Conservation (phyloP, 2,329 filamentous ascomycete species). For the Lachnellula arida region DNA sequence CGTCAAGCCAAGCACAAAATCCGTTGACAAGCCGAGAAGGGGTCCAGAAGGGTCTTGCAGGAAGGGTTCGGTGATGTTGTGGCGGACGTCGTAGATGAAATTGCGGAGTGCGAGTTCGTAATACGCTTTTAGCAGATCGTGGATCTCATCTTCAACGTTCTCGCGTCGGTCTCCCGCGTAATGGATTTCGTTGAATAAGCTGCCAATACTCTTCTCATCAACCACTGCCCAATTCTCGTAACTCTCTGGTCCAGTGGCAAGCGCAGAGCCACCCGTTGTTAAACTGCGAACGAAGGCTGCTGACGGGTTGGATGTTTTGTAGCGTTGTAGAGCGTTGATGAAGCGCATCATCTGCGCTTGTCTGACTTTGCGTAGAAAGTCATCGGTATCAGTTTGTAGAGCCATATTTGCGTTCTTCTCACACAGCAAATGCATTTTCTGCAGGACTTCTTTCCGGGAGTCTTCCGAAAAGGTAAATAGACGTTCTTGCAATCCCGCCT, state of each 20-base stretch:
- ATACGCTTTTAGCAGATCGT: constrained; percentile 36
- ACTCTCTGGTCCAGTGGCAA: background rate
- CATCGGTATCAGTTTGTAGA: constrained; percentile 12
- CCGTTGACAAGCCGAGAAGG: constrained; percentile 21
- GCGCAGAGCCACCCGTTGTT: background rate
- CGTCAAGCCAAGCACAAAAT: constrained; percentile 18
- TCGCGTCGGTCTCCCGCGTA: constrained; percentile 9
- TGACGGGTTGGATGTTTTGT: constrained; percentile 6
- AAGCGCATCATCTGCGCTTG: constrained; percentile 12
- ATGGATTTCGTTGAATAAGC: constrained; percentile 21
- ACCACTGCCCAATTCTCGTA: constrained; percentile 6
- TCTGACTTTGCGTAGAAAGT: constrained; percentile 12
- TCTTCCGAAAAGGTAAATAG: constrained; percentile 2
- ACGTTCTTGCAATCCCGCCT: constrained; percentile 1
- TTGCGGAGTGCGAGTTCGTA: constrained; percentile 33
- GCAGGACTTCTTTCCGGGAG: background rate
- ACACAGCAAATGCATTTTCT: constrained; percentile 4
- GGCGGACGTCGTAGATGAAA: constrained; percentile 28
- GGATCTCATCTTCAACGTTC: constrained; percentile 33
- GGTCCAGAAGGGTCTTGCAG: constrained; percentile 19
- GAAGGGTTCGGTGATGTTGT: constrained; percentile 25
- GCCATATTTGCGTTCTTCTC: constrained; percentile 6
- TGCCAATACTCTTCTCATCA: background rate
- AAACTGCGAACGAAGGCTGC: background rate
- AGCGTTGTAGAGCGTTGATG: constrained; percentile 11